phyloP scores from a whole-genome alignment of 1,284 basidiomycete species.

The Cutaneotrichosporon sp. region DNA sequence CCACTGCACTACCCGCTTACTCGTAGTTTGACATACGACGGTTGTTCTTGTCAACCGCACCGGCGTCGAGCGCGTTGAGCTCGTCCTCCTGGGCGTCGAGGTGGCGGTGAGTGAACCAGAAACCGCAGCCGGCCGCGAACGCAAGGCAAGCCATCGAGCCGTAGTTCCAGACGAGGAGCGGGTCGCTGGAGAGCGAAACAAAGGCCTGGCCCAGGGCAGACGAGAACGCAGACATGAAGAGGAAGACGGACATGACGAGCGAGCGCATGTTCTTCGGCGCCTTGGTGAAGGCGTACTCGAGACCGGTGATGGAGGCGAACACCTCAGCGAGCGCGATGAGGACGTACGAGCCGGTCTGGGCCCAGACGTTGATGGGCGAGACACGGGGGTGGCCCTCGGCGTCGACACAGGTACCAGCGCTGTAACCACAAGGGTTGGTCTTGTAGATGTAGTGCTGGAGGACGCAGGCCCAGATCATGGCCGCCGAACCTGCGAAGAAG shows the following conservation, averaged over 20 bases:
- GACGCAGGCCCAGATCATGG: conserved; percentile 39
- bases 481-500: conserved; percentile 39
- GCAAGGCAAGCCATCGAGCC: conserved; percentile 52
- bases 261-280: conserved; percentile 54
- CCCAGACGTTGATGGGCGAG: conserved; percentile 44
- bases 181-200: conserved; percentile 48
- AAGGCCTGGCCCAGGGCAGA: conserved; percentile 51
- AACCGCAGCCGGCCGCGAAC: conserved; percentile 37
- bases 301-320: conserved; percentile 56
- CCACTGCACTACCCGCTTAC: background rate
- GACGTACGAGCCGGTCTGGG: conserved; percentile 52
- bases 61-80: conserved; percentile 10
- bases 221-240: conserved; percentile 55
- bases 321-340: conserved; percentile 56
- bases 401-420: conserved; percentile 45
- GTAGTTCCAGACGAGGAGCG: conserved; percentile 52
- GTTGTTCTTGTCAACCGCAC: background rate
- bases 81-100: conserved; percentile 34
- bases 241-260: conserved; percentile 49
- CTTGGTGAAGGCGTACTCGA: conserved; percentile 57
- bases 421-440: conserved; percentile 53
- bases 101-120: conserved; percentile 29
- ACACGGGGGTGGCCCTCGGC: conserved; percentile 18
- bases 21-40: background rate
- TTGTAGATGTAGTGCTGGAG: conserved; percentile 57